A percentile compares a stretch with the other conserved stretches of the same genome.
phyloP scores from a whole-genome alignment of 2,329 filamentous ascomycete genomes.

The Calonectria leucothoes region DNA sequence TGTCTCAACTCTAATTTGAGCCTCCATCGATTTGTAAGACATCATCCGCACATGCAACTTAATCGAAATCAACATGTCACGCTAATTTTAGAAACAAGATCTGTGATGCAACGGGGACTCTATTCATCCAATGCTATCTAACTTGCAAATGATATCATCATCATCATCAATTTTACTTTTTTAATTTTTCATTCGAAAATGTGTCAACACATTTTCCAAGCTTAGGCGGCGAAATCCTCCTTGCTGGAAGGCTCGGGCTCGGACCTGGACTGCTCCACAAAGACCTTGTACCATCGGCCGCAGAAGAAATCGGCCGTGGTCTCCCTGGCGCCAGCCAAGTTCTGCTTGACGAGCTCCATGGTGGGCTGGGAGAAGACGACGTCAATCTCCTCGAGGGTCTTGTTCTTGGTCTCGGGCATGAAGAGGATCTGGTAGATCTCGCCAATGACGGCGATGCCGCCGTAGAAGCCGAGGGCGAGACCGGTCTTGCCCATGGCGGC shows the following conservation, averaged over 20 bases:
- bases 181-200: neutral
- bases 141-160: neutral
- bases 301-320: constrained; percentile 40
- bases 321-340: constrained; percentile 53
- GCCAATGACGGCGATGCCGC: constrained; percentile 76
- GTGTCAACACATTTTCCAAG: neutral
- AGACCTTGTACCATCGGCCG: constrained; percentile 38
- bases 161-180: constrained; percentile 5
- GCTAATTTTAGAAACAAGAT: neutral
- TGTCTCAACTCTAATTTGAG: neutral
- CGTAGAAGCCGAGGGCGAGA: constrained; percentile 77
- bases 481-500: constrained; percentile 74
- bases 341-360: constrained; percentile 70
- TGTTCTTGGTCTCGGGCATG: constrained; percentile 81
- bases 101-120: neutral
- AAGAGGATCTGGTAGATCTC: constrained; percentile 80
- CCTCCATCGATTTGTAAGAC: neutral
- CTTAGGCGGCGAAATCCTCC: constrained; percentile 9
- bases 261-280: constrained; percentile 35
- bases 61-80: neutral
- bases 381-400: constrained; percentile 77
- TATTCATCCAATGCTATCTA: constrained; percentile 2
- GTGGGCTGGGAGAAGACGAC: constrained; percentile 74
- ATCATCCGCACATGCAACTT: neutral
- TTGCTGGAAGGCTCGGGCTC: neutral